These are phyloP conservation scores for Pythium periplocum DNA, from an alignment of 352 stramenopile genomes.

Conservation along the genomic window DNA sequence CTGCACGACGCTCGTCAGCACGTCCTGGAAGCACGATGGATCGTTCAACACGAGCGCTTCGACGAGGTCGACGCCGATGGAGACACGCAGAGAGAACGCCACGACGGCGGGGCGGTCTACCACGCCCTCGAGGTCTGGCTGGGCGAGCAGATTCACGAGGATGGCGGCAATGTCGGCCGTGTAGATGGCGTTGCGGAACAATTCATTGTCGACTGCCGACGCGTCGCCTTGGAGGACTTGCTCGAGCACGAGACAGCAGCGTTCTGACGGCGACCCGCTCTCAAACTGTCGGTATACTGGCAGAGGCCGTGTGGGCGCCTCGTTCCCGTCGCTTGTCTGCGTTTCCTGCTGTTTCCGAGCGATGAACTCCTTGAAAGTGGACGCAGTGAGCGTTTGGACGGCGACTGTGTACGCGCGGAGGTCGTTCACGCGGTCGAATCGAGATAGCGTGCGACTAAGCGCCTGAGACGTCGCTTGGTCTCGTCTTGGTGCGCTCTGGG, in stretches of 20 bases:
- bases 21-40: conserved; percentile 25
- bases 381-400: conserved; percentile 22
- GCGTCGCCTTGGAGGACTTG: conserved; percentile 16
- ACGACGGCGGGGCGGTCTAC: conserved; percentile 1
- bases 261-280: conserved; percentile 20
- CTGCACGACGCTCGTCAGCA: conserved; percentile 33
- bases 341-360: conserved; percentile 4
- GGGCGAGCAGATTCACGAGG: conserved; percentile 33
- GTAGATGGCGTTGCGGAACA: conserved; percentile 55
- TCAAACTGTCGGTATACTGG: conserved; percentile 48
- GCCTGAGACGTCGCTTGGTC: background rate
- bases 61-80: conserved; percentile 35
- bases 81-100: conserved; percentile 24
- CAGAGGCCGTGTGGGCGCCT: conserved; percentile 1
- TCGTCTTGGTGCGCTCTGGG: background rate
- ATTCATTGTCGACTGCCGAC: conserved; percentile 25
- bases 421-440: conserved; percentile 17
- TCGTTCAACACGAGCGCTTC: conserved; percentile 48
- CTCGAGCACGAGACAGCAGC: conserved; percentile 32
- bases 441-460: no score
- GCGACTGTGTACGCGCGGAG: conserved; percentile 37
- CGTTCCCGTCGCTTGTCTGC: background rate
- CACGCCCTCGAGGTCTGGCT: background rate
- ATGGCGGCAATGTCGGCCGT: conserved; percentile 47
- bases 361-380: conserved; percentile 18